Evolutionary conservation across 768 basidiomycete genomes (phyloP), one percentile per base, ranked within the genome.

Genomic region (Leccinum imitatum): DNA sequence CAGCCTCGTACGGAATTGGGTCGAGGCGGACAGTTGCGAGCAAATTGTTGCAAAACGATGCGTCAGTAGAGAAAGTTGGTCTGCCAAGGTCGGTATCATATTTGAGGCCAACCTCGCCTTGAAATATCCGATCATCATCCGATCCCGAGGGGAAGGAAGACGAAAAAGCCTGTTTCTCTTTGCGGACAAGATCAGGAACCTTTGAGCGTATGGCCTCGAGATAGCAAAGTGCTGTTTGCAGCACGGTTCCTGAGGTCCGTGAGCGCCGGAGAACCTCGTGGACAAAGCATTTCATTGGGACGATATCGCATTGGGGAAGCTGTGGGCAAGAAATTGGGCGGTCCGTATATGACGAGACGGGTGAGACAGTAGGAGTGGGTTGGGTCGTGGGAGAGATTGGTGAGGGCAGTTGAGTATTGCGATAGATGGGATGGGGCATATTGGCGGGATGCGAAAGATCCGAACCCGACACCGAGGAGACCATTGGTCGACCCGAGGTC

Each of bases 181-280:
- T 75, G 1, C 65, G 73, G 52, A 84, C 76, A 10, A 92, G 77
- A 50, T 87, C 85, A 1, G 89, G 85, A 13, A 95, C 75, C 70
- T 84, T 87, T 27, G 77, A 69, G 6, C 91, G 87, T n/a, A 93
- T 81, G 4, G 89, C 91, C 72, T 93, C 91, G 13, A 95, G 77
- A 69, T 95, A 95, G 70, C 93, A 93, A 0, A 93, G 76, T 0
- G 94, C 93, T 0, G 92, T 90, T 70, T 95, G 93, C 8, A 96
- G 80, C 4, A 93, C 90, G 48, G 82, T 84, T 47, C 87, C 90
- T 5, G 91, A 90, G 0, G 93, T 95, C 51, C 91, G 84, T 13
- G 91, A 94, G 39, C 94, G 88, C 54, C 91, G 83, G 14, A 96
- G 81, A 8, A 95, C 90, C 74, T 96, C 93, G 69, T 92, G 89